These are phyloP conservation scores for Angomonas desouzai DNA, from an alignment of 208 protist genomes.

Conservation along the genomic window DNA sequence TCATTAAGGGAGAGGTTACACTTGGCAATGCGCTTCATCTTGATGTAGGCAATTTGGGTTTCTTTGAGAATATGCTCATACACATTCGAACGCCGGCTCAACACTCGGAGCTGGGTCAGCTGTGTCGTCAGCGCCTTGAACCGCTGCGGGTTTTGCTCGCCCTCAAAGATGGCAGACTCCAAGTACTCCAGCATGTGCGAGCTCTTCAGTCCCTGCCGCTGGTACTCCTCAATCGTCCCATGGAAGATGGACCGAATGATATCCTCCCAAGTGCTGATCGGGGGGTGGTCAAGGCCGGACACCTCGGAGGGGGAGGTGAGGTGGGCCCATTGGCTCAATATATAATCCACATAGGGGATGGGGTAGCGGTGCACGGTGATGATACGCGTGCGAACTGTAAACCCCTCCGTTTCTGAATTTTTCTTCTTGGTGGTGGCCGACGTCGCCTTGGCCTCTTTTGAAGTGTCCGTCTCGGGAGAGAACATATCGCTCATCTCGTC, in stretches of 20 bases:
- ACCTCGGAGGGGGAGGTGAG: slow-evolving; percentile 4
- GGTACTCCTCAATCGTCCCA: slow-evolving; percentile 28
- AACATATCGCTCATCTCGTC: background rate
- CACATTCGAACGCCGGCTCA: slow-evolving; percentile 34
- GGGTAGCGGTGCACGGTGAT: slow-evolving; percentile 51
- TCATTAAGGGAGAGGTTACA: slow-evolving; percentile 21
- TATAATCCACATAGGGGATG: slow-evolving; percentile 41
- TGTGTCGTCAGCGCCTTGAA: slow-evolving; percentile 19
- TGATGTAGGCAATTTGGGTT: slow-evolving; percentile 30
- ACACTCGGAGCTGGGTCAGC: slow-evolving; percentile 43
- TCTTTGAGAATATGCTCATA: slow-evolving; percentile 49
- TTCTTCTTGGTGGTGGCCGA: background rate
- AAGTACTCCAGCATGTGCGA: slow-evolving; percentile 44
- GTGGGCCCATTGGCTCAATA: slow-evolving; percentile 32
- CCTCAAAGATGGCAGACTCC: slow-evolving; percentile 36
- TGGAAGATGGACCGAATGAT: slow-evolving; percentile 39
- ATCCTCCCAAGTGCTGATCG: slow-evolving; percentile 30
- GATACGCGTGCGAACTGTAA: slow-evolving; percentile 31
- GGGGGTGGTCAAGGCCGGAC: background rate
- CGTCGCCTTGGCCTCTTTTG: background rate
- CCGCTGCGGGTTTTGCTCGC: background rate
- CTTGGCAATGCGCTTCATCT: slow-evolving; percentile 29
- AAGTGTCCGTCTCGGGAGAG: background rate
- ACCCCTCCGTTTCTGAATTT: background rate
- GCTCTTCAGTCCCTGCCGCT: slow-evolving; percentile 27